phyloP scores from a whole-genome alignment of 495 filamentous ascomycete species.

The Tricharina praecox region DNA sequence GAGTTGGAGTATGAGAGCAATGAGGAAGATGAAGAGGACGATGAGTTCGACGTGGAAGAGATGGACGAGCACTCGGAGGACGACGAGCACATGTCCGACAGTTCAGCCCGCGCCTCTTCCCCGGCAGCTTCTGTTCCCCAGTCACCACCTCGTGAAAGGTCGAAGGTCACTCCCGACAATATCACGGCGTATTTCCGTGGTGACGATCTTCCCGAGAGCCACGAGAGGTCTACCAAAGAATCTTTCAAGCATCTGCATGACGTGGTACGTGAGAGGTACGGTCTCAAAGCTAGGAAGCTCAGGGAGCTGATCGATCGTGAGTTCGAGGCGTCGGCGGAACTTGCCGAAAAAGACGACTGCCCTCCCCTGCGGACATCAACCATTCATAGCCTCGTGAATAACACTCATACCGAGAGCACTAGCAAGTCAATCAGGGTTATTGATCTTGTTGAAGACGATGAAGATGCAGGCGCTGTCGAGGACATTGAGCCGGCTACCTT shows the following conservation, averaged over 20 bases:
- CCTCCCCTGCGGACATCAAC: background rate
- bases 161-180: background rate
- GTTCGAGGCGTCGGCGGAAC: background rate
- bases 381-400: conserved; percentile 19
- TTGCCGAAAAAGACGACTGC: background rate
- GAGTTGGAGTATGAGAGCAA: conserved; percentile 20
- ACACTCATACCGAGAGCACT: conserved; percentile 4
- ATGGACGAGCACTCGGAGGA: conserved; percentile 15
- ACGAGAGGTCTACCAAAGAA: conserved; percentile 21
- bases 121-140: conserved; percentile 1
- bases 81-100: conserved; percentile 14
- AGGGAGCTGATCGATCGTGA: background rate
- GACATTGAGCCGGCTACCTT: conserved; percentile 10
- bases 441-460: conserved; percentile 3
- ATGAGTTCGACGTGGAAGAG: conserved; percentile 15
- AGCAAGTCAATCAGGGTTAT: background rate
- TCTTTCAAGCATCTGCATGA: background rate
- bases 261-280: no score
- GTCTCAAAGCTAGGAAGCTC: no score
- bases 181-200: background rate
- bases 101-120: conserved; percentile 17
- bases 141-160: background rate
- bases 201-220: conserved; percentile 15
- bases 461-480: conserved; percentile 15
- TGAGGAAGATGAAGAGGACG: conserved; percentile 16